Base-by-base conservation (phyloP, 768 basidiomycete genomes). In the Sarcomyxa edulis region DNA sequence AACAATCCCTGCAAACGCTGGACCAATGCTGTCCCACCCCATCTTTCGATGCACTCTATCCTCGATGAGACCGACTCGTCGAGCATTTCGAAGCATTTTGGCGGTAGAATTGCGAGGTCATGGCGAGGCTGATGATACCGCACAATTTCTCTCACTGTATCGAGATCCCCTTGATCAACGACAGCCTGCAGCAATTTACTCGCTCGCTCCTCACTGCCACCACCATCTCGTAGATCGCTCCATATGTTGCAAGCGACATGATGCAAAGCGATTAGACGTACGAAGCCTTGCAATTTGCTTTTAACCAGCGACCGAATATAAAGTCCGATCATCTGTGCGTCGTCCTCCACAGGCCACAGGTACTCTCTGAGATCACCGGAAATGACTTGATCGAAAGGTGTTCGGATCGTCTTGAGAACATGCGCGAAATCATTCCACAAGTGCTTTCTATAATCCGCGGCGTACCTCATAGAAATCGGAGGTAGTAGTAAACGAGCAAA, bases 341-440 rank as follows among this genome's bases (percentile, higher is more conserved):
- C 72, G 15, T 43, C 58, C 54, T 94, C 91, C 11, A 77, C 55
- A 2, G 91, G 89, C 63, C 78, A 84, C 21, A 92, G 52, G 49
- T 76, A 90, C 44, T 81, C 78, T 27, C 64, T 62, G 6, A 83
- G 44, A 40, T 76, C 72, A 10, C 60, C 61, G 19, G 68, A 66
- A 19, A 85, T 47, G n/a, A 83, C 69, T 3, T 73, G 64, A 9
- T 68, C 71, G 11, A 73, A 51, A 6, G 68, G 58, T 5, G 68
- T 66, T 14, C 71, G 71, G 20, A 91, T 65, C 16, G 71, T 82
- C 48, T 71, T 73, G 37, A 90, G 53, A 27, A 79, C 54, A 49
- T 86, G 82, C 2, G 68, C 68, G 47, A 78, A 85, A 48, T 95
- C 93, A 40, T 69, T 78, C 85, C 89, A 96, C 4, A 97, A 54